These are phyloP conservation scores for Bretziella fagacearum DNA, from an alignment of 2,329 filamentous ascomycete genomes.

Conservation along the genomic window DNA sequence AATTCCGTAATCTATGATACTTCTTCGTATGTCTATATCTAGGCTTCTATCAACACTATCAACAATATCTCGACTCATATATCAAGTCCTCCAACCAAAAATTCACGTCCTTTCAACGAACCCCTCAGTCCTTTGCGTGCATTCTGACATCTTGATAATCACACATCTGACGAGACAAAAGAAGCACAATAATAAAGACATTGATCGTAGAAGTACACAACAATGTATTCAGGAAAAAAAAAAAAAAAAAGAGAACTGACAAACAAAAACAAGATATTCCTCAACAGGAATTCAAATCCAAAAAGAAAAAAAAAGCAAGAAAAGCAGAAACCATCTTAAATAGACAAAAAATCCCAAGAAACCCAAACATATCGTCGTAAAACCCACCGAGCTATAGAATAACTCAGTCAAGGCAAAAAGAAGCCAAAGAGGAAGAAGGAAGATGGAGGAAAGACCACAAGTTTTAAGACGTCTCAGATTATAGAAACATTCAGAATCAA, in stretches of 20 bases:
- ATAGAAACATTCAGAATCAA: background rate
- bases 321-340: background rate
- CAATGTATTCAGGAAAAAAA: conserved; percentile 11
- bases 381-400: background rate
- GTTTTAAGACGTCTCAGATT: background rate
- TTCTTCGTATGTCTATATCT: too few relatives aligned
- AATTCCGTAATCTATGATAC: too few relatives aligned
- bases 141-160: background rate
- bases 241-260: background rate
- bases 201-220: conserved; percentile 8
- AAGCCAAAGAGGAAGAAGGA: background rate
- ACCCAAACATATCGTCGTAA: background rate
- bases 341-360: background rate
- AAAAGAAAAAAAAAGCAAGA: background rate
- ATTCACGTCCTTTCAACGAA: too few relatives aligned
- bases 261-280: background rate
- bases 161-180: background rate
- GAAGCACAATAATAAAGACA: background rate
- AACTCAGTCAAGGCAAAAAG: background rate
- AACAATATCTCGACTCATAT: too few relatives aligned
- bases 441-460: background rate
- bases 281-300: background rate
- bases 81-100: too few relatives aligned
- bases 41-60: too few relatives aligned
- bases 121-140: too few relatives aligned